phyloP scores from a whole-genome alignment of 176 grass and related monocot species.

The Zoysia japonica region DNA sequence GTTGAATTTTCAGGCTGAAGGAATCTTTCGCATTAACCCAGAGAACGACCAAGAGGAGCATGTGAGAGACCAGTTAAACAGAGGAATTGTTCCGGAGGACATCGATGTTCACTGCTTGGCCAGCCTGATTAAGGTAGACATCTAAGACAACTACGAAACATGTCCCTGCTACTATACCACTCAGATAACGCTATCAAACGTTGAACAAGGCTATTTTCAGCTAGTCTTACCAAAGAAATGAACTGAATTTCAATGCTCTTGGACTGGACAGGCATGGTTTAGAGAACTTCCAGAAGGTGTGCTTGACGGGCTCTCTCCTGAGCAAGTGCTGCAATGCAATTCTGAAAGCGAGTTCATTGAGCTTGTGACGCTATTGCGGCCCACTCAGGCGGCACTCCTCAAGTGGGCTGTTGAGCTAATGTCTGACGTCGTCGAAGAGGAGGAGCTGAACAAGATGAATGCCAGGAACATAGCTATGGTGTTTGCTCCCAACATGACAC shows the following conservation, averaged over 20 bases:
- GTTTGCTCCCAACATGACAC: conserved; percentile 97
- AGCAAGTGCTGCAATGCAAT: conserved; percentile 81
- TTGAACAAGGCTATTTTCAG: background rate
- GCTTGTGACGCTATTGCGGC: conserved; percentile 62
- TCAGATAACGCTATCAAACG: background rate
- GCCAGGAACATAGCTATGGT: conserved; percentile 95
- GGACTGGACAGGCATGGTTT: conserved; percentile 72
- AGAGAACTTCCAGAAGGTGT: conserved; percentile 96
- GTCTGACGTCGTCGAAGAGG: conserved; percentile 87
- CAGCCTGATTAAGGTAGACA: conserved; percentile 86
- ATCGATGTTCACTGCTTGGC: conserved; percentile 94
- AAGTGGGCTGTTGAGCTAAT: conserved; percentile 88
- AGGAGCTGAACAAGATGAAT: conserved; percentile 95
- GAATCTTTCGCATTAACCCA: conserved; percentile 88
- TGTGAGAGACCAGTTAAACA: conserved; percentile 80
- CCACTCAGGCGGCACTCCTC: conserved; percentile 70
- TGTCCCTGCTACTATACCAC: background rate
- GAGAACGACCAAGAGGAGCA: conserved; percentile 94
- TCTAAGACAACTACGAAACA: background rate
- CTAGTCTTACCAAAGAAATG: background rate
- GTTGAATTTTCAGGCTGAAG: conserved; percentile 65
- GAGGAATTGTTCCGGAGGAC: conserved; percentile 71
- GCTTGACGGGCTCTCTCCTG: conserved; percentile 71
- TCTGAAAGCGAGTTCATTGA: conserved; percentile 80
- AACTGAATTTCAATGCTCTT: conserved; percentile 8